Evolutionary conservation across 1,139 yeast species (phyloP), one percentile per base, ranked within the genome.

Genomic region (Magnusiomyces paraingens): DNA sequence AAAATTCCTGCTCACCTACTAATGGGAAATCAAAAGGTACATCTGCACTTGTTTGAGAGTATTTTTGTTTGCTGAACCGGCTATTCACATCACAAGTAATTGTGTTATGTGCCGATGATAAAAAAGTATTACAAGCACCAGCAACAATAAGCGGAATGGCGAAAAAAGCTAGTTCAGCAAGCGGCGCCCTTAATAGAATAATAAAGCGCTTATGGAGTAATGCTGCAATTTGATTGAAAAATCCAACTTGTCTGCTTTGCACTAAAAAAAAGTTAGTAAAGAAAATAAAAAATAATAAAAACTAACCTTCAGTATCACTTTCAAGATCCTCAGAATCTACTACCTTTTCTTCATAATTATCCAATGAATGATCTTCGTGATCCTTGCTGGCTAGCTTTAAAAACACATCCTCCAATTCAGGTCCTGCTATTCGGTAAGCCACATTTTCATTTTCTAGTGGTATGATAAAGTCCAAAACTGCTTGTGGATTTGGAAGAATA

Each of bases 361-460:
- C 47, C 10, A 29, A 26, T 4, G 50, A 17, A n/a, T 55, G 55
- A 2, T 64, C 69, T 6, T 57, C 62, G 52, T 67, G 72, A 35
- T 68, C 70, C n/a, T 61, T 64, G 12, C 61, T 65, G 6, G 71
- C 71, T 22, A 70, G 61, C 22, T 61, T 59, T 49, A 70, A 55
- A 56, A 70, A 70, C 17, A 69, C 73, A 49, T 65, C 69, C 54
- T 70, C 73, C 42, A 70, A 61, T 47, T 65, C 66, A 10, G 73
- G 73, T 3, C 71, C 70, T 2, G 66, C 61, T 11, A 69, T 63
- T 21, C 65, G 55, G 53, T 64, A 69, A 14, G 59, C 51, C 14
- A 50, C 49, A 5, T 63, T 63, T 3, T 53, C 52, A 2, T 48
- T 39, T 39, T 67, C 70, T 11, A 66, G 57, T 8, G 51, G 47